phyloP scores from a whole-genome alignment of 2,329 filamentous ascomycete species.

The Fusarium poae region DNA sequence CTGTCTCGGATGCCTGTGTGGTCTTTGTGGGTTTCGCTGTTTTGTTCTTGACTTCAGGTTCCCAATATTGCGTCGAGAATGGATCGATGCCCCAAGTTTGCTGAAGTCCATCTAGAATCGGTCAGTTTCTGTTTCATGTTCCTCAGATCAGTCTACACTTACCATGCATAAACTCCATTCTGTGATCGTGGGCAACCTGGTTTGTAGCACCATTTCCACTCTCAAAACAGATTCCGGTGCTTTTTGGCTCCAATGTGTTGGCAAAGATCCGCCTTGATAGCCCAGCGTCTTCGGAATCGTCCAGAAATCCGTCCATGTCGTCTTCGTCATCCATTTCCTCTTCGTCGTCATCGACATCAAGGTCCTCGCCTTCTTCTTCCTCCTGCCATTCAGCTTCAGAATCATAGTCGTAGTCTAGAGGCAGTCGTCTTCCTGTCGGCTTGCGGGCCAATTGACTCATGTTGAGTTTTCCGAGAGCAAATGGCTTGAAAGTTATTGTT shows the following conservation, averaged over 20 bases:
- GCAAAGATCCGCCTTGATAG: constrained; percentile 68
- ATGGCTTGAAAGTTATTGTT: constrained; percentile 73
- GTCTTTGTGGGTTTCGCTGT: constrained; percentile 30
- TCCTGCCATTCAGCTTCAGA: constrained; percentile 91
- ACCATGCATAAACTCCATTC: constrained; percentile 82
- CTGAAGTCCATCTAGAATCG: constrained; percentile 59
- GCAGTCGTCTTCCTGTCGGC: constrained; percentile 67
- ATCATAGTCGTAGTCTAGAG: constrained; percentile 85
- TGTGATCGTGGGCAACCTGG: constrained; percentile 69
- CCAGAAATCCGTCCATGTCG: constrained; percentile 90
- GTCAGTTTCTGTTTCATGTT: constrained; percentile 30
- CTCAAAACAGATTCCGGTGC: constrained; percentile 88
- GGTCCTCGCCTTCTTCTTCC: constrained; percentile 77
- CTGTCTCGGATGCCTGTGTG: constrained; percentile 27
- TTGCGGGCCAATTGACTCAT: constrained; percentile 66
- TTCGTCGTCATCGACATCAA: constrained; percentile 75
- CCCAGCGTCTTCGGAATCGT: constrained; percentile 81
- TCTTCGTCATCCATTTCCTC: constrained; percentile 82
- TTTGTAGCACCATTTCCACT: constrained; percentile 63
- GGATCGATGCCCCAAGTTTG: constrained; percentile 78
- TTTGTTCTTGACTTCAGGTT: constrained; percentile 55
- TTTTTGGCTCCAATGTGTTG: constrained; percentile 80
- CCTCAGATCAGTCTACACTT: constrained; percentile 50
- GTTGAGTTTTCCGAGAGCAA: constrained; percentile 58
- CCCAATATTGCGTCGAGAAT: constrained; percentile 87